Evolutionary conservation across 2,329 filamentous ascomycete species (phyloP), one percentile per base, ranked within the genome.

Genomic region (Cytospora chrysosperma): DNA sequence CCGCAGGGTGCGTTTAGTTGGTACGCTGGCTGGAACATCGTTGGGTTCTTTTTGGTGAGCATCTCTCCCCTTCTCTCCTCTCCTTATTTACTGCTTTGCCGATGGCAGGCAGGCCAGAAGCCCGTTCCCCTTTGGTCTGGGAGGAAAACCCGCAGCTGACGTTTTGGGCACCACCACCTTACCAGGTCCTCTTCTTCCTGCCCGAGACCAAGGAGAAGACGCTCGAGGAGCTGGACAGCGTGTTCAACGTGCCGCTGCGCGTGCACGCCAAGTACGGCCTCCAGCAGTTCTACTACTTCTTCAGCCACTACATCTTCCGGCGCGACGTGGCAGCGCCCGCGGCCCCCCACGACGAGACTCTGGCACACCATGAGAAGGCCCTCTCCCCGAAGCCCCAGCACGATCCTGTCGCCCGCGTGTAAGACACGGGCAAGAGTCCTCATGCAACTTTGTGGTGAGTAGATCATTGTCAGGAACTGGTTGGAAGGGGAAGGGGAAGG

Each of bases 21-120:
- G 75, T 83, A 83, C 63, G 80, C 77, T 1, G 76, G 69, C 8
- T 82, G 79, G 80, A 83, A 83, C 67, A 68, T 81, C 0, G 62
- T 79, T 4, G 80, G 79, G 8, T 82, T 78, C 68, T 72, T 80
- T 49, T 70, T 76, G 7, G 77, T 81, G 2, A 58, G 56, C 4
- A 13, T 9, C 28, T 30, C 28, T 15, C 28, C 27, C 28, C 30
- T 13, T 3, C 9, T 78, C 7, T 77, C 68, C 68, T 78, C 2
- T n/a, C 26, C 28, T 9, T 5, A 30, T n/a, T n/a, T n/a, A 30
- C 28, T 30, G 4, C 28, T 30, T 30, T 30, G 19, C 26, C 19
- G 21, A 15, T 3, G 15, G 13, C 17, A n/a, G 21, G 30, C 28
- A 26, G 24, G 28, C 26, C n/a, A n/a, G n/a, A n/a, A n/a, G 7